Evolutionary conservation across 495 filamentous ascomycete genomes (phyloP), one percentile per base, ranked within the genome.

Genomic region (Chaetomium cochliodes): DNA sequence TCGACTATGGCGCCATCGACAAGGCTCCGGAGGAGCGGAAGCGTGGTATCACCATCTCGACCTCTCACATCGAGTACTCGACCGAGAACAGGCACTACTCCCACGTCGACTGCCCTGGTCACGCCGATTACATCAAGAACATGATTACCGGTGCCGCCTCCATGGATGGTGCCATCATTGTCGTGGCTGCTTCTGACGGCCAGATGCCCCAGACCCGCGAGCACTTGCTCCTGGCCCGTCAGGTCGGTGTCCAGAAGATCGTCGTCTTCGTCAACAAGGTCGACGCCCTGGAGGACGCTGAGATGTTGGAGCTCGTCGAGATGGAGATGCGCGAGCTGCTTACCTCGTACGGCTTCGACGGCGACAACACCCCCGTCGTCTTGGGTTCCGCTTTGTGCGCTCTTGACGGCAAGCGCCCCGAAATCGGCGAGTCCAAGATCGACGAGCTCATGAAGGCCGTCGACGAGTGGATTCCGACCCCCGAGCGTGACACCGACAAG

Each of bases 121-220:
- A 98, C 87, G 94, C 94, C 75, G 94, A 98, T 92, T 98, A 98
- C 84, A 97, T 98, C 81, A 98, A 98, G 88, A 98, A 98, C 87
- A 97, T 97, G 93, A 97, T 97, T 78, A 97, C 93, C 69, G 93
- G 93, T 84, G 90, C 93, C 64, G 92, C 93, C 67, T 92, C 87
- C 84, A 97, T 97, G 93, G 93, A 97, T 71, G 93, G 94, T 75
- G 93, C 94, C 68, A 91, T 98, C 74, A 96, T 98, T 78, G 94
- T 98, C 64, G 96, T 98, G 72, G 96, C 94, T 76, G 94, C 94
- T 77, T 96, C 92, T 30, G 94, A 98, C 77, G 94, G 94, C 79
- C 94, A 98, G 84, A 98, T 98, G 94, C 94, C 94, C 75, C 94
- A 98, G 84, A 98, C 94, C 62, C 87, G 94, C 81, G 94, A 98